phyloP scores from a whole-genome alignment of 108 stramenopile genomes.

The Conticribra weissflogii region DNA sequence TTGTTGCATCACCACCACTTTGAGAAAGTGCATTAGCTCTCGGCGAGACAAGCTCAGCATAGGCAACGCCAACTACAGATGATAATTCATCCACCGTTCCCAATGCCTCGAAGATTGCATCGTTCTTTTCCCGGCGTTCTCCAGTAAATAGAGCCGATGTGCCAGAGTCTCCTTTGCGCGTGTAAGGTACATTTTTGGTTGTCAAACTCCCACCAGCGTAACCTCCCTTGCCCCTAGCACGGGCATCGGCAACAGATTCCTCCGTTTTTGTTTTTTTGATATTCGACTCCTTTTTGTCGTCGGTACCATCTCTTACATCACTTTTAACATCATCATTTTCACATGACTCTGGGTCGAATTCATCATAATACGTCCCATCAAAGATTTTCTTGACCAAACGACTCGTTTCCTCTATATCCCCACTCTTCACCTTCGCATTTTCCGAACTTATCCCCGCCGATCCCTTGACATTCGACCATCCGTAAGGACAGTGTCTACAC shows the following conservation, averaged over 20 bases:
- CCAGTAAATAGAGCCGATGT: slow-evolving; percentile 79
- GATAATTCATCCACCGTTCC: slow-evolving; percentile 89
- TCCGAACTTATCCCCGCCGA: not conserved
- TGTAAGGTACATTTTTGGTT: slow-evolving; percentile 88
- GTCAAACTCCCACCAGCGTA: slow-evolving; percentile 59
- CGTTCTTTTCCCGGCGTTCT: slow-evolving; percentile 77
- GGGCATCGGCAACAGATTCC: not conserved
- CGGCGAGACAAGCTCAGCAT: slow-evolving; percentile 50
- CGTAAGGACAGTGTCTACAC: slow-evolving; percentile 95
- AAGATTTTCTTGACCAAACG: slow-evolving; percentile 28
- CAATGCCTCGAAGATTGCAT: slow-evolving; percentile 77
- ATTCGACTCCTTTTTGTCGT: not conserved
- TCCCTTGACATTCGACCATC: slow-evolving; percentile 76
- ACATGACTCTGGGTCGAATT: slow-evolving; percentile 9
- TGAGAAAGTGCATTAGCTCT: not conserved
- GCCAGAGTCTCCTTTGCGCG: slow-evolving; percentile 71
- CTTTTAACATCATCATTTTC: not conserved
- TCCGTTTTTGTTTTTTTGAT: not conserved
- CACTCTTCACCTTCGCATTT: slow-evolving; percentile 49
- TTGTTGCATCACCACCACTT: slow-evolving; percentile 18
- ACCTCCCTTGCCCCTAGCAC: slow-evolving; percentile 46
- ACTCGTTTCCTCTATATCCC: slow-evolving; percentile 47
- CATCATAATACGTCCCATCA: slow-evolving; percentile 51
- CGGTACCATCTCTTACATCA: not conserved
- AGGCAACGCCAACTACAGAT: slow-evolving; percentile 73